Evolutionary conservation across 2,329 filamentous ascomycete species (phyloP).

Genomic region (Penicillium sumatraense): DNA sequence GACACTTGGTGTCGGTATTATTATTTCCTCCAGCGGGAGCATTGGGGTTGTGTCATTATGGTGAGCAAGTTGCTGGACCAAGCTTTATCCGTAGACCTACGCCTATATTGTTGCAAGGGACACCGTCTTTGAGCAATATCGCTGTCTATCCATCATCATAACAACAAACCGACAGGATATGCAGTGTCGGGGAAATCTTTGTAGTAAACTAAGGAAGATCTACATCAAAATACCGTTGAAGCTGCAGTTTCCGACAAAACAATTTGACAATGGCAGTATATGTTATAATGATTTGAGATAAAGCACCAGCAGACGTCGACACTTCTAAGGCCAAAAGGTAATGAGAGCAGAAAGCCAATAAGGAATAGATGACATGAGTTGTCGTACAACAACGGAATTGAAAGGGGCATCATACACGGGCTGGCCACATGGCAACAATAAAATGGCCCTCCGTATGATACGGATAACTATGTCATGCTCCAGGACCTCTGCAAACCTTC

Average conservation of each 20-base stretch:
- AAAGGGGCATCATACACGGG: background rate
- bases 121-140: background rate
- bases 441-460: background rate
- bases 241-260: background rate
- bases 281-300: background rate
- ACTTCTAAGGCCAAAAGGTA: background rate
- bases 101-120: background rate
- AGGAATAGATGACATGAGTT: background rate
- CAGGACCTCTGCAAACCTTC: background rate
- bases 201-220: background rate
- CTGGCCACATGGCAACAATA: background rate
- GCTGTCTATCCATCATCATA: background rate
- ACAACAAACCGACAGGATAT: background rate
- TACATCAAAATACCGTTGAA: background rate
- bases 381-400: background rate
- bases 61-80: background rate
- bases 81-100: background rate
- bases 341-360: background rate
- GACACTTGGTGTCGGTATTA: background rate
- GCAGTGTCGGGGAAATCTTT: background rate
- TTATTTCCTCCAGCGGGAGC: background rate
- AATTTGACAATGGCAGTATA: background rate
- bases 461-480: background rate
- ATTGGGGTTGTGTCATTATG: background rate
- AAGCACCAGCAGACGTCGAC: background rate